A percentile compares a stretch with the other conserved stretches of the same genome.
Evolutionary conservation across 768 basidiomycete genomes (phyloP).

Genomic region (Sistotremastrum suecicum): DNA sequence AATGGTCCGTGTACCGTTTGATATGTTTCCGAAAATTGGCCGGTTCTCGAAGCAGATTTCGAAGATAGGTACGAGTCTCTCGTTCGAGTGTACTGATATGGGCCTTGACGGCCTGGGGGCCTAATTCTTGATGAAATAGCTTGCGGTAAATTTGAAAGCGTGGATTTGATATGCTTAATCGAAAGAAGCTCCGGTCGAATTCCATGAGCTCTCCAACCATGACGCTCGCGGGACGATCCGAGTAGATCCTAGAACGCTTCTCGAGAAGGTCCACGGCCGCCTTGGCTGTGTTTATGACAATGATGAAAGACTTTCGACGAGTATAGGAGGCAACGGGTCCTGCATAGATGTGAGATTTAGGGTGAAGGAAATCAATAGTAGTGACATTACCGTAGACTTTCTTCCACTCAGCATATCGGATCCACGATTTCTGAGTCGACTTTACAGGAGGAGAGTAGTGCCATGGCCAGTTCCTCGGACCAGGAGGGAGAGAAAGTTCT

Average conservation of each 20-base stretch:
- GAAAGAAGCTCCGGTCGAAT: background rate
- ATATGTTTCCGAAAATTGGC: background rate
- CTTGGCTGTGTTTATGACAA: constrained; percentile 7
- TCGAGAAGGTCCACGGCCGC: constrained; percentile 10
- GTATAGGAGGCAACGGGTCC: constrained; percentile 5
- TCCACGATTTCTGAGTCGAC: constrained; percentile 4
- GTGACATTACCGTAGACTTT: constrained; percentile 5
- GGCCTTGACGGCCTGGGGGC: background rate
- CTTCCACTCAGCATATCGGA: constrained; percentile 2
- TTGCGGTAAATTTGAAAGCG: constrained; percentile 1
- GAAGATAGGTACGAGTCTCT: constrained; percentile 2
- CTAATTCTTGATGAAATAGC: constrained; percentile 4
- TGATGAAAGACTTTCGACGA: constrained; percentile 2
- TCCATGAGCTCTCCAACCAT: constrained; percentile 4
- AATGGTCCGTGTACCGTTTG: too few relatives aligned
- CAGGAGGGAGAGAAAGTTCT: constrained; percentile 7
- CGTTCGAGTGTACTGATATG: background rate
- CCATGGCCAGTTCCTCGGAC: constrained; percentile 5
- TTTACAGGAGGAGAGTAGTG: constrained; percentile 7
- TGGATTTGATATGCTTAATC: background rate
- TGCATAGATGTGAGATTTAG: background rate
- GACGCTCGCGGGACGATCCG: constrained; percentile 1
- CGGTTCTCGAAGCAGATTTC: constrained; percentile 1
- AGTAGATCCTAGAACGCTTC: constrained; percentile 9
- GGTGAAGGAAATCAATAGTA: background rate